Percentiles rank a stretch among this genome's conserved stretches.
These are phyloP conservation scores for Patellifolia procumbens DNA, from an alignment of 179 eudicot genomes.

Conservation along the genomic window DNA sequence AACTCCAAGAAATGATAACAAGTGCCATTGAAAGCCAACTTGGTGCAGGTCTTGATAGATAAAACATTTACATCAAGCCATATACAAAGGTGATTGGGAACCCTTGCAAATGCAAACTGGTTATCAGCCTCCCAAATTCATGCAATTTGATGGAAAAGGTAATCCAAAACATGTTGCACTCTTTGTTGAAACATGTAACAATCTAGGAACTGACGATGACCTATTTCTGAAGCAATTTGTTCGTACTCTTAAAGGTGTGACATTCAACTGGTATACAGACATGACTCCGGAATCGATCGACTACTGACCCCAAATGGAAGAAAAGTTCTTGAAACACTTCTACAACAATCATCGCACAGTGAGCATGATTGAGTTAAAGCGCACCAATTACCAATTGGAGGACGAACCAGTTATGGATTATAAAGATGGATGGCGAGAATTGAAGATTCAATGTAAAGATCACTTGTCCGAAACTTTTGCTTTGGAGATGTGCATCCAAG, in stretches of 20 bases:
- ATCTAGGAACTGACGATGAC: not conserved
- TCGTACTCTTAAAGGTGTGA: not conserved
- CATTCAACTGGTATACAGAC: constrained; percentile 5
- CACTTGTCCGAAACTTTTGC: not conserved
- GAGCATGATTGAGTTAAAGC: constrained; percentile 2
- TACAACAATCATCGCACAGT: no score
- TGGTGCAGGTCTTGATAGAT: no score
- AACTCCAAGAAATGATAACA: not conserved
- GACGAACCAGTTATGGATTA: not conserved
- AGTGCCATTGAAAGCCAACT: not conserved
- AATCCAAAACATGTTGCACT: not conserved
- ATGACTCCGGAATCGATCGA: not conserved
- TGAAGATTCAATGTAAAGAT: not conserved
- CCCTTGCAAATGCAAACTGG: not conserved
- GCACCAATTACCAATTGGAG: not conserved
- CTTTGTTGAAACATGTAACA: constrained; percentile 4
- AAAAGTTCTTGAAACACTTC: not conserved
- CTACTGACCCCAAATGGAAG: not conserved
- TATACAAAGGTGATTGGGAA: not conserved
- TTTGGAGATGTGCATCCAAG: not conserved
- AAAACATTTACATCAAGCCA: not conserved
- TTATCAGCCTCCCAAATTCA: constrained; percentile 9
- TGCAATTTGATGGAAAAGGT: not conserved
- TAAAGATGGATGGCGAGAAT: not conserved
- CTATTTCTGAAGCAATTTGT: not conserved